A percentile compares a stretch with the other conserved stretches of the same genome.
These are phyloP conservation scores for Rhynchospora tenuis DNA, from an alignment of 176 grass and related monocot species.

Conservation along the genomic window DNA sequence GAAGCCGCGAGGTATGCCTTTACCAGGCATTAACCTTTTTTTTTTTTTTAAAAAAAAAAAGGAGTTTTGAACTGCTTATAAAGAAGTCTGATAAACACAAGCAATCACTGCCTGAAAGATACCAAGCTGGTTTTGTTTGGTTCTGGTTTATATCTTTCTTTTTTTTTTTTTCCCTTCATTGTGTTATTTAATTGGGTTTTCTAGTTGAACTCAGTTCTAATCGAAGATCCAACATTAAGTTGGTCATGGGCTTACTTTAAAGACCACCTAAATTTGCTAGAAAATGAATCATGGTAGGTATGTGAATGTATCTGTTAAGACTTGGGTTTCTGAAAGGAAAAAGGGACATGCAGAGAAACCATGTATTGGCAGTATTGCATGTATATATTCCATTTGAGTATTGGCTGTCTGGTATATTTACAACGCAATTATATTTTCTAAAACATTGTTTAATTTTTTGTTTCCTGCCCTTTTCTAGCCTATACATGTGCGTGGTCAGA, in stretches of 20 bases:
- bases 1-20: slow-evolving; percentile 42
- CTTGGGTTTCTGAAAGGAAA: neutral
- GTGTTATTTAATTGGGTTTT: neutral
- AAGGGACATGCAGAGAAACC: neutral
- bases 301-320: neutral
- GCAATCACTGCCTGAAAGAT: neutral
- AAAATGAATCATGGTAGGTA: neutral
- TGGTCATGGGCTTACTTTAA: neutral
- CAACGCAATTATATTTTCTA: neutral
- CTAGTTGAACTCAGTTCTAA: neutral
- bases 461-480: slow-evolving; percentile 30
- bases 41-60: too few species aligned
- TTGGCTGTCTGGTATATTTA: slow-evolving; percentile 17
- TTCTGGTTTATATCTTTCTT: neutral
- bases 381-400: neutral
- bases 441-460: slow-evolving; percentile 16
- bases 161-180: neutral
- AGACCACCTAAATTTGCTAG: neutral
- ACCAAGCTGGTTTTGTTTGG: neutral
- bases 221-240: neutral
- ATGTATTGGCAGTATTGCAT: neutral
- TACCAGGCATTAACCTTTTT: too few species aligned
- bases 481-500: slow-evolving; percentile 72
- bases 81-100: neutral
- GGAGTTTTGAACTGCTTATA: neutral